Evolutionary conservation across 2,329 filamentous ascomycete genomes (phyloP), one percentile per base, ranked within the genome.

Genomic region (Aphanoascus verrucosus): DNA sequence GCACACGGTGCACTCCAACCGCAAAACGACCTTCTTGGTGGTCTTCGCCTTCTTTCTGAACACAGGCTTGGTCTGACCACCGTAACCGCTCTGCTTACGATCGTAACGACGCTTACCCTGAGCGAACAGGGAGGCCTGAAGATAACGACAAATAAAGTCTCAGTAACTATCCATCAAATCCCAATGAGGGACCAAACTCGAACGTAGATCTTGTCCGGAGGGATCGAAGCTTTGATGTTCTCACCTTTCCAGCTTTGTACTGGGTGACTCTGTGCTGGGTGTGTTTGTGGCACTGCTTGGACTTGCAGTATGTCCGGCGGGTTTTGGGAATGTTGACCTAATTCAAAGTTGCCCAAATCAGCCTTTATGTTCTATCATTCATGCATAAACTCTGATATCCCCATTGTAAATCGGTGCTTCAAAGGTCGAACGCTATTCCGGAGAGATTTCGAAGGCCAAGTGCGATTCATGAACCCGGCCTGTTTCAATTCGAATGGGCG

Each of bases 21-120:
- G 85, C 77, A 98, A 80, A 70, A 98, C 94, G 69, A 98, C 86
- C 86, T 98, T 98, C 88, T 98, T 98, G 74, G 93, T 98, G 67
- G 93, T 98, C 87, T 98, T 98, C 65, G 93, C 93, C 82, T 96
- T 97, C 86, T 97, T 98, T 88, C 97, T 93, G 87, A 97, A 98
- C 72, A 98, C 90, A 68, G 94, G 93, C 82, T 98, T 98, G 71
- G 93, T 98, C 82, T 98, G 93, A 90, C 93, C 93, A 88, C 93
- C 93, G 74, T 96, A 97, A 87, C 91, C 91, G 74, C 85, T 88
- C 81, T 97, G 91, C 83, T 97, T 97, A 73, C 89, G 84, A 80
- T 94, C 89, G 81, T 97, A 97, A 85, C 91, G 90, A 78, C 91
- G 88, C 87, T 97, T 98, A 83, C 91, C 91, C 84, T 98, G 91